These are phyloP conservation scores for Trichoderma atroviride DNA, from an alignment of 2,329 filamentous ascomycete species.

Conservation along the genomic window DNA sequence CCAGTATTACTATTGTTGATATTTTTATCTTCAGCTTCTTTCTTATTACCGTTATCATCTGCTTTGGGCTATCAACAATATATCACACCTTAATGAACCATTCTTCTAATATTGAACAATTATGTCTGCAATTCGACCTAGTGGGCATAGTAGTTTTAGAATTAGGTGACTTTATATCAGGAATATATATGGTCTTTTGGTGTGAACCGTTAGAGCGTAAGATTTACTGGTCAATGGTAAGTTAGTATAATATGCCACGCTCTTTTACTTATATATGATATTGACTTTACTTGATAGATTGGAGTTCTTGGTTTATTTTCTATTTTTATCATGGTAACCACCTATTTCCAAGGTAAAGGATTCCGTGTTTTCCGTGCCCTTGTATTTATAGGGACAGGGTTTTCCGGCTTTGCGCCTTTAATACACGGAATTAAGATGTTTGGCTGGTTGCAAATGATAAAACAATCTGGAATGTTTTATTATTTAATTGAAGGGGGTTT, in stretches of 20 bases:
- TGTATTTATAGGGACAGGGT: conserved; percentile 1
- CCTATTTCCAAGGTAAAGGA: background rate
- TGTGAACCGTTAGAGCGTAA: conserved; percentile 13
- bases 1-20: background rate
- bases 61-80: conserved; percentile 5
- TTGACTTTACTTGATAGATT: background rate
- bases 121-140: conserved; percentile 2
- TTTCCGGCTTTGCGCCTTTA: conserved; percentile 14
- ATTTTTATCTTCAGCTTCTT: conserved; percentile 13
- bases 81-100: conserved; percentile 14
- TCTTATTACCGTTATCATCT: background rate
- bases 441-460: conserved; percentile 16
- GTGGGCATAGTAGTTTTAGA: conserved; percentile 10
- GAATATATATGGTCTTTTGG: conserved; percentile 21
- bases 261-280: background rate
- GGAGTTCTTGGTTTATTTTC: conserved; percentile 8
- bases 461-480: conserved; percentile 14
- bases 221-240: conserved; percentile 20
- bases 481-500: conserved; percentile 6
- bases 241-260: background rate
- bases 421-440: conserved; percentile 13
- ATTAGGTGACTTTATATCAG: conserved; percentile 8
- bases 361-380: conserved; percentile 7
- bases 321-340: conserved; percentile 12
- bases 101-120: conserved; percentile 3